A percentile compares a stretch with the other conserved stretches of the same genome.
phyloP scores from a whole-genome alignment of 1,284 basidiomycete species.

The Papiliotrema terrestris region DNA sequence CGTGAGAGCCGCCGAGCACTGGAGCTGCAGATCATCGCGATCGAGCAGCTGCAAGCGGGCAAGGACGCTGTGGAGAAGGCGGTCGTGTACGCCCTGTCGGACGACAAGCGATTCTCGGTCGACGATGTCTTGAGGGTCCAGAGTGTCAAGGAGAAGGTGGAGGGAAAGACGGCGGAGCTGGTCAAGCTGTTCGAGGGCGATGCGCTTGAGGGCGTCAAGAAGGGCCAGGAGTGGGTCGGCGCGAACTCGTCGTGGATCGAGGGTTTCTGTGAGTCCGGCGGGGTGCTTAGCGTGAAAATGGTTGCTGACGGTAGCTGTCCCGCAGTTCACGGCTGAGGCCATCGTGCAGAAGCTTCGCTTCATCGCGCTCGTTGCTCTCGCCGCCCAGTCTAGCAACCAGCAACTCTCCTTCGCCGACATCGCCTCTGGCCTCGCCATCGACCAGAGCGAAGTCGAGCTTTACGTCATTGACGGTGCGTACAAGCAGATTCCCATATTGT shows the following conservation, averaged over 20 bases:
- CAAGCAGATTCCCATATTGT: neutral
- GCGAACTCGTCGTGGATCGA: slow-evolving; percentile 57
- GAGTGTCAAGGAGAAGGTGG: slow-evolving; percentile 30
- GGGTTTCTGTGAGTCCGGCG: slow-evolving; percentile 58
- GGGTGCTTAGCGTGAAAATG: neutral
- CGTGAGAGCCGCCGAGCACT: slow-evolving; percentile 54
- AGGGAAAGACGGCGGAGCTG: slow-evolving; percentile 35
- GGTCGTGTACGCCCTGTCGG: slow-evolving; percentile 59
- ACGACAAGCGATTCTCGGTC: slow-evolving; percentile 71
- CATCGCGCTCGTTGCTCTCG: slow-evolving; percentile 72
- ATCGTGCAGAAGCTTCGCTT: slow-evolving; percentile 79
- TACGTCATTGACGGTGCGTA: slow-evolving; percentile 85
- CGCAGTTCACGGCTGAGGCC: slow-evolving; percentile 47
- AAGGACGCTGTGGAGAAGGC: slow-evolving; percentile 37
- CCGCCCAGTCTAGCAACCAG: slow-evolving; percentile 69
- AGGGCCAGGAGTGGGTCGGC: slow-evolving; percentile 64
- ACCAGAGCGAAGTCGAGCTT: slow-evolving; percentile 70
- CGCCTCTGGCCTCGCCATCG: slow-evolving; percentile 65
- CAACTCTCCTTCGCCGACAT: slow-evolving; percentile 73
- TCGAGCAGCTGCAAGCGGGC: slow-evolving; percentile 59
- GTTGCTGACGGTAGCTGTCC: slow-evolving; percentile 17
- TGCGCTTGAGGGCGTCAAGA: slow-evolving; percentile 64
- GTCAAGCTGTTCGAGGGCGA: slow-evolving; percentile 56
- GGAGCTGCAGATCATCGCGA: slow-evolving; percentile 52
- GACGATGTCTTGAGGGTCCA: slow-evolving; percentile 61